These are phyloP conservation scores for Podila horticola DNA, from an alignment of 192 early-diverging fungal genomes.

Conservation along the genomic window DNA sequence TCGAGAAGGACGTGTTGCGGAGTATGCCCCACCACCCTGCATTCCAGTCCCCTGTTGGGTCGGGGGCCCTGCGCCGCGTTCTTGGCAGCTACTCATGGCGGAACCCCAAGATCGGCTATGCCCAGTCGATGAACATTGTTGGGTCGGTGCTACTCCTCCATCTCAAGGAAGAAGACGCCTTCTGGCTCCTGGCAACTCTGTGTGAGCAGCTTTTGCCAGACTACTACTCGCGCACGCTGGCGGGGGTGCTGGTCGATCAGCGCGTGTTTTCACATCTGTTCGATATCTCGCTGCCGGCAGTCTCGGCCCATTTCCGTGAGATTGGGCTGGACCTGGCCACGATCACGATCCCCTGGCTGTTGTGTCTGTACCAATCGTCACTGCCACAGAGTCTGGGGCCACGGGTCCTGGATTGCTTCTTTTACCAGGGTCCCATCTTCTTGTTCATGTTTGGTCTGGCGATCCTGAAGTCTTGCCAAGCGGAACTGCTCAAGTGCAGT, in stretches of 20 bases:
- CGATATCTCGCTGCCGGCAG: conserved; percentile 12
- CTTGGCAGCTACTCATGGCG: conserved; percentile 30
- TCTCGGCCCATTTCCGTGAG: conserved; percentile 20
- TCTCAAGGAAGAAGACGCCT: conserved; percentile 47
- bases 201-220: conserved; percentile 46
- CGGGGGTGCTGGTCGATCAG: conserved; percentile 40
- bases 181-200: conserved; percentile 35
- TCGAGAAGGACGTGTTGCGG: conserved; percentile 42
- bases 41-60: conserved; percentile 29
- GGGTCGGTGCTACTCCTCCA: conserved; percentile 29
- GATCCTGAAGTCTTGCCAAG: conserved; percentile 39
- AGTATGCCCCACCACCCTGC: conserved; percentile 50
- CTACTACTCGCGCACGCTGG: conserved; percentile 33
- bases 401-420: conserved; percentile 42
- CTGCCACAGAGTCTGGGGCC: conserved; percentile 13
- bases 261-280: conserved; percentile 36
- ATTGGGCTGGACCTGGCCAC: conserved; percentile 41
- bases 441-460: conserved; percentile 42
- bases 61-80: conserved; percentile 33
- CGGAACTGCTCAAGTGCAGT: conserved; percentile 14
- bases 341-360: conserved; percentile 44
- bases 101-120: conserved; percentile 41
- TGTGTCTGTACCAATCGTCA: conserved; percentile 32
- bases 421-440: conserved; percentile 23
- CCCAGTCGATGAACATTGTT: conserved; percentile 52